A percentile compares a stretch with the other conserved stretches of the same genome.
Evolutionary conservation across 495 filamentous ascomycete species (phyloP).

Genomic region (Parmelia sp.): DNA sequence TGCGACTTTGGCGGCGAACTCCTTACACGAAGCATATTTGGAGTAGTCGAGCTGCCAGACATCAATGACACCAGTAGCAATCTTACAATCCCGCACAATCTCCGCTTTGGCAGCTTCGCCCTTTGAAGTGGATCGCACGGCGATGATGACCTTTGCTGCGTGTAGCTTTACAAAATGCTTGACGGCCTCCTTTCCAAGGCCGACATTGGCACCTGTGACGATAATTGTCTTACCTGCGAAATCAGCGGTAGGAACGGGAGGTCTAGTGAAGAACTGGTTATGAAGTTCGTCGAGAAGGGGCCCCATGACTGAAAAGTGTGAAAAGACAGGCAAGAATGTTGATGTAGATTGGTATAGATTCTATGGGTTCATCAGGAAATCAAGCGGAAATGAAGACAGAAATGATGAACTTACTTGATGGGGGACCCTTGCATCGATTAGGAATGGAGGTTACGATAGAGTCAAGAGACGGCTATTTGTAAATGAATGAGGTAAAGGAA

Average conservation of each 20-base stretch:
- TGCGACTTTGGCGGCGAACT: conserved; percentile 26
- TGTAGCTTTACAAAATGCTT: conserved; percentile 37
- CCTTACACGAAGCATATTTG: conserved; percentile 29
- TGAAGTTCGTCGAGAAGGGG: not conserved
- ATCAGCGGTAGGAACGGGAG: conserved; percentile 12
- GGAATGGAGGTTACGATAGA: no score
- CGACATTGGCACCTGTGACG: conserved; percentile 47
- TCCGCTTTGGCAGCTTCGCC: conserved; percentile 36
- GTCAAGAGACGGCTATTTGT: no score
- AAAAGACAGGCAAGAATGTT: no score
- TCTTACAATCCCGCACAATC: not conserved
- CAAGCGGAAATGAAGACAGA: no score
- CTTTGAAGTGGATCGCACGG: conserved; percentile 36
- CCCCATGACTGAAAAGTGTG: not conserved
- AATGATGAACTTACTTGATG: no score
- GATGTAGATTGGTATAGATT: no score
- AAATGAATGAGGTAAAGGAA: no score
- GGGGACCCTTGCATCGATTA: no score
- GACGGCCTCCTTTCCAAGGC: conserved; percentile 43
- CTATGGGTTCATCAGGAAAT: no score
- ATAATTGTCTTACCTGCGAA: conserved; percentile 40
- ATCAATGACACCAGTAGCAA: not conserved
- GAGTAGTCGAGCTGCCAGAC: not conserved
- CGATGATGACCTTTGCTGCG: conserved; percentile 40
- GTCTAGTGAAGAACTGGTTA: not conserved